These are phyloP conservation scores for Curvularia eragrostidis DNA, from an alignment of 2,329 filamentous ascomycete genomes.

Conservation along the genomic window DNA sequence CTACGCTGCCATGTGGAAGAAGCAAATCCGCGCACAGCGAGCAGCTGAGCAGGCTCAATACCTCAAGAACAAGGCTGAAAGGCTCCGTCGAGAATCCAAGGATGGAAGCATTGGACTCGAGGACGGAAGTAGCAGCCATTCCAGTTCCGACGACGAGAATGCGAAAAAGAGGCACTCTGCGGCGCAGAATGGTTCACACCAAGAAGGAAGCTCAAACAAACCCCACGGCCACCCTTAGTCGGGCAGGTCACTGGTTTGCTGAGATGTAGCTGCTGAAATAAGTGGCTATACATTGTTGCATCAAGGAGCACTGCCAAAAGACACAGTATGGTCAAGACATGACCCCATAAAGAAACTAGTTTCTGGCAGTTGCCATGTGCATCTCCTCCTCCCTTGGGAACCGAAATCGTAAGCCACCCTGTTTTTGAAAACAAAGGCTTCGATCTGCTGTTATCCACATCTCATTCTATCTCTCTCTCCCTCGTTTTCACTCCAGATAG, in stretches of 20 bases:
- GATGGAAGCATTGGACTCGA: conserved; percentile 46
- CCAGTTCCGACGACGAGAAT: conserved; percentile 43
- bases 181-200: conserved; percentile 17
- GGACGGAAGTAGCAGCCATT: conserved; percentile 50
- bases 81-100: conserved; percentile 57
- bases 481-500: not conserved
- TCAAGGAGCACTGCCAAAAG: not conserved
- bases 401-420: not conserved
- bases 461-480: not conserved
- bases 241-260: conserved; percentile 3
- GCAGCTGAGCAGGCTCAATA: conserved; percentile 59
- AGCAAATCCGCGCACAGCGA: conserved; percentile 59
- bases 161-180: conserved; percentile 32
- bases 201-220: conserved; percentile 28
- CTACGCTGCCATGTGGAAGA: conserved; percentile 61
- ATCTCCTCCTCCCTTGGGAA: not conserved
- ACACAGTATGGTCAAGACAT: not conserved
- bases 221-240: conserved; percentile 40
- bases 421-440: not conserved
- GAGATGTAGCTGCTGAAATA: conserved; percentile 1
- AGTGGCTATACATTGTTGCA: not conserved
- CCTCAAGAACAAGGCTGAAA: conserved; percentile 58
- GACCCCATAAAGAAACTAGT: not conserved
- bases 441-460: not conserved
- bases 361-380: not conserved